phyloP scores from a whole-genome alignment of 2,329 filamentous ascomycete species.

The Scytalidium sp. region DNA sequence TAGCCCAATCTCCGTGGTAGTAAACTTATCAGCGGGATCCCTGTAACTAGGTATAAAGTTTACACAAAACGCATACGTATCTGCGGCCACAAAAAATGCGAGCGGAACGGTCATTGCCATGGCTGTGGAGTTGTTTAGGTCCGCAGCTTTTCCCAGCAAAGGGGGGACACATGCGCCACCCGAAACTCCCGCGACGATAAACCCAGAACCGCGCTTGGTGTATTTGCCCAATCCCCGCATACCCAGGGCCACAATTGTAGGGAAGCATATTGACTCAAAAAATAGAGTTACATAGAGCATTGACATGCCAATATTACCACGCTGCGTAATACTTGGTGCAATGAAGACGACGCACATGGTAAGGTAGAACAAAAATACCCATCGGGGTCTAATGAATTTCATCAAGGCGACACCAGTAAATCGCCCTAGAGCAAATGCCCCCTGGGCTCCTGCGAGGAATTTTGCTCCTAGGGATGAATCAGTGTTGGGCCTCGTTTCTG shows the following conservation, averaged over 20 bases:
- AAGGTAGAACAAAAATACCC: conserved; percentile 48
- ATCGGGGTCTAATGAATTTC: conserved; percentile 48
- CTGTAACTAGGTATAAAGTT: conserved; percentile 24
- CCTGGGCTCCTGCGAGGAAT: conserved; percentile 51
- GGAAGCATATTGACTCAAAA: conserved; percentile 51
- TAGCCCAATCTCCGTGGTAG: conserved; percentile 12
- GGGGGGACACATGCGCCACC: conserved; percentile 47
- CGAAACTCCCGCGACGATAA: conserved; percentile 46
- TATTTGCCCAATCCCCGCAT: conserved; percentile 50
- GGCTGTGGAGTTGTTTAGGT: conserved; percentile 29
- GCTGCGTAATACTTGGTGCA: conserved; percentile 42
- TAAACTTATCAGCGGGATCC: conserved; percentile 15
- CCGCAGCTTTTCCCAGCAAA: conserved; percentile 42
- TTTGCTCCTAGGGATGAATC: conserved; percentile 36
- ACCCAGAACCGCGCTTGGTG: conserved; percentile 45
- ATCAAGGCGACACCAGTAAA: conserved; percentile 48
- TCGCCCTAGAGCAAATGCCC: conserved; percentile 50
- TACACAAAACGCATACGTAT: conserved; percentile 41
- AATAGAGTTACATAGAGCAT: conserved; percentile 50
- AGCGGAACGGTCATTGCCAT: conserved; percentile 41
- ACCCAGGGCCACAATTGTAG: conserved; percentile 49
- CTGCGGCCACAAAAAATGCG: conserved; percentile 44
- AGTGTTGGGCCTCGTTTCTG: conserved; percentile 35
- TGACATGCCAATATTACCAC: conserved; percentile 45
- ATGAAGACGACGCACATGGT: conserved; percentile 45